phyloP scores from a whole-genome alignment of 495 filamentous ascomycete genomes.

The Elasticomyces elasticus region DNA sequence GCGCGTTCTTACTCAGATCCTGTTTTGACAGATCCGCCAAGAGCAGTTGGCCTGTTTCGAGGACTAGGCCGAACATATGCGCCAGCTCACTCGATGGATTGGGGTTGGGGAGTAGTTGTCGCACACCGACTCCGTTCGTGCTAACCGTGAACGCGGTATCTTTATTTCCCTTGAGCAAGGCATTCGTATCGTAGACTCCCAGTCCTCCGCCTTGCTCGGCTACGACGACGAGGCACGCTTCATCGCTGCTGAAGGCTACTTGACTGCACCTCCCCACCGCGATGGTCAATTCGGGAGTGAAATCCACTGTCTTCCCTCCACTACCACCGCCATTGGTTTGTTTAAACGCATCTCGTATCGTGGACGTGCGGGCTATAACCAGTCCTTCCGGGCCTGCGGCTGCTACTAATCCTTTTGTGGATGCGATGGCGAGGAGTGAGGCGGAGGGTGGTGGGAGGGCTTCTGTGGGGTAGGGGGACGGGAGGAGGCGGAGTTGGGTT shows the following conservation, averaged over 20 bases:
- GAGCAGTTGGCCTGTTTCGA: slow-evolving; percentile 65
- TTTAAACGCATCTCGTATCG: slow-evolving; percentile 65
- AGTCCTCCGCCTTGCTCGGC: slow-evolving; percentile 76
- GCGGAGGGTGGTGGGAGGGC: slow-evolving; percentile 66
- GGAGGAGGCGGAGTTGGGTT: slow-evolving; percentile 67
- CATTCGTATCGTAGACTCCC: slow-evolving; percentile 65
- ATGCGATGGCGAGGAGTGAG: slow-evolving; percentile 78
- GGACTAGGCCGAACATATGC: slow-evolving; percentile 66
- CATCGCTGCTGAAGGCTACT: slow-evolving; percentile 77
- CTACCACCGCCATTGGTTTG: slow-evolving; percentile 34
- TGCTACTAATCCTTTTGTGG: slow-evolving; percentile 69
- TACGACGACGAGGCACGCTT: slow-evolving; percentile 70
- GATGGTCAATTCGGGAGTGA: slow-evolving; percentile 63
- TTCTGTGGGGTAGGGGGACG: slow-evolving; percentile 65
- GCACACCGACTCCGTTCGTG: slow-evolving; percentile 63
- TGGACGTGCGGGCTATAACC: slow-evolving; percentile 63
- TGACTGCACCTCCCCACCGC: slow-evolving; percentile 72
- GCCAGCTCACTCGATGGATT: slow-evolving; percentile 43
- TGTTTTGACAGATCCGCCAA: slow-evolving; percentile 70
- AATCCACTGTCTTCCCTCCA: slow-evolving; percentile 58
- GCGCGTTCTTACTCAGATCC: slow-evolving; percentile 47
- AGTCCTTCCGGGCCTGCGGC: slow-evolving; percentile 77
- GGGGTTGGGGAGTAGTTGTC: slow-evolving; percentile 74
- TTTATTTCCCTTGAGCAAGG: slow-evolving; percentile 53
- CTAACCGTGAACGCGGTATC: slow-evolving; percentile 60